Conservation (phyloP, 169 alveolate genomes). For the Eimeria maxima region DNA sequence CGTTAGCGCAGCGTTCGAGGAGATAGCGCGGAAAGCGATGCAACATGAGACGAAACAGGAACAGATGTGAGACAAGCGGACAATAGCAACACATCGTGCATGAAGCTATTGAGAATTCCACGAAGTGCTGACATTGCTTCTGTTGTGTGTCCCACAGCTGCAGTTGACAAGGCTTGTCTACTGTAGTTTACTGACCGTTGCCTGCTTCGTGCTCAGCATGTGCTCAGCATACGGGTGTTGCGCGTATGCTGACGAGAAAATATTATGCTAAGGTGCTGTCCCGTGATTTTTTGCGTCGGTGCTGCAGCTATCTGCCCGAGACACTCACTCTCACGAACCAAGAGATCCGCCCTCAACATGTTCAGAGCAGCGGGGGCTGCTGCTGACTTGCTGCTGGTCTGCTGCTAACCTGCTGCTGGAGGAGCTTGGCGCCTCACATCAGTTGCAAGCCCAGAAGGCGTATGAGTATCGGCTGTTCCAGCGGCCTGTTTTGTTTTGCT, state of each 20-base stretch:
- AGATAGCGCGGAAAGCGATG: constrained; percentile 83
- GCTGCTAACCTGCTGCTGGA: no score
- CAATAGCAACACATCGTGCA: background rate
- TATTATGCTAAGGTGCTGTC: no score
- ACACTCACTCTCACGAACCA: constrained; percentile 69
- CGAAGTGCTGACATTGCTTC: no score
- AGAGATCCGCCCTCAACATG: constrained; percentile 65
- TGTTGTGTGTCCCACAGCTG: background rate
- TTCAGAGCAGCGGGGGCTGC: constrained; percentile 74
- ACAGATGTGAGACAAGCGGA: constrained; percentile 60
- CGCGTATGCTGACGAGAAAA: no score
- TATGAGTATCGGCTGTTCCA: background rate
- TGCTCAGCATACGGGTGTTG: background rate
- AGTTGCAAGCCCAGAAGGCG: background rate
- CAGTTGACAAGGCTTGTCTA: background rate
- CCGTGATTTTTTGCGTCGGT: background rate
- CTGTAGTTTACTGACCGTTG: background rate
- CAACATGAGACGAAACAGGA: constrained; percentile 82
- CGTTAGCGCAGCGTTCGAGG: constrained; percentile 97
- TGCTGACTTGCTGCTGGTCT: constrained; percentile 50
- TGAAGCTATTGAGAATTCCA: background rate
- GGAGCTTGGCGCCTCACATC: no score
- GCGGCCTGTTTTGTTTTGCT: background rate
- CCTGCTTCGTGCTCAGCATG: background rate
- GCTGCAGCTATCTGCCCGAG: constrained; percentile 80